These are phyloP conservation scores for Penicillium bovifimosum DNA, from an alignment of 495 filamentous ascomycete genomes.

Conservation along the genomic window DNA sequence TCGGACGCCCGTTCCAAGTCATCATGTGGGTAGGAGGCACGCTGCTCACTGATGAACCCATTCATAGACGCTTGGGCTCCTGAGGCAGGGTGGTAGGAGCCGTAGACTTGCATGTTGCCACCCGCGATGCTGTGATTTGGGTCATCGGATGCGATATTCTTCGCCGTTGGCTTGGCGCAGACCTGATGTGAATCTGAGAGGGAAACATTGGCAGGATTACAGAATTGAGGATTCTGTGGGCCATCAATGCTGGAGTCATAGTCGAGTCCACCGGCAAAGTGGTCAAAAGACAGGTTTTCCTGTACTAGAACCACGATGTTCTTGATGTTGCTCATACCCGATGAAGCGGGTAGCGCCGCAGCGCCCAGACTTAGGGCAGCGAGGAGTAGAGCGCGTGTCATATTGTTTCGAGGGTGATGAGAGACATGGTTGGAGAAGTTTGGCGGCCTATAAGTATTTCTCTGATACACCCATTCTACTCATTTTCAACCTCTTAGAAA, in stretches of 20 bases:
- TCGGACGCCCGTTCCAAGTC: slow-evolving; percentile 35
- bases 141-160: slow-evolving; percentile 38
- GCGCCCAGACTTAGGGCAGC: slow-evolving; percentile 10
- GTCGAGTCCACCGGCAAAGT: slow-evolving; percentile 35
- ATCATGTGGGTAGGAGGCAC: slow-evolving; percentile 26
- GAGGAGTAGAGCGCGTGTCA: slow-evolving; percentile 1
- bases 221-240: slow-evolving; percentile 31
- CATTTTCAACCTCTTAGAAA: neutral
- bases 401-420: neutral
- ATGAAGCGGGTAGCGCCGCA: slow-evolving; percentile 6
- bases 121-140: slow-evolving; percentile 47
- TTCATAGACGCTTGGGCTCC: slow-evolving; percentile 25
- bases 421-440: neutral
- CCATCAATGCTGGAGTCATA: slow-evolving; percentile 33
- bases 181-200: slow-evolving; percentile 27
- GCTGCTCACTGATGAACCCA: slow-evolving; percentile 46
- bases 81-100: slow-evolving; percentile 35
- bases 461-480: neutral
- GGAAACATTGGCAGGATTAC: slow-evolving; percentile 38
- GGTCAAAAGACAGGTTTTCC: slow-evolving; percentile 44
- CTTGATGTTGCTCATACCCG: slow-evolving; percentile 33
- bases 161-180: slow-evolving; percentile 31
- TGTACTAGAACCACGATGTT: slow-evolving; percentile 42
- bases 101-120: slow-evolving; percentile 45
- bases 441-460: neutral